Percentiles rank a stretch among this genome's conserved stretches.
Conservation (phyloP, 805 yeast genomes). For the Nakazawaea holstii region DNA sequence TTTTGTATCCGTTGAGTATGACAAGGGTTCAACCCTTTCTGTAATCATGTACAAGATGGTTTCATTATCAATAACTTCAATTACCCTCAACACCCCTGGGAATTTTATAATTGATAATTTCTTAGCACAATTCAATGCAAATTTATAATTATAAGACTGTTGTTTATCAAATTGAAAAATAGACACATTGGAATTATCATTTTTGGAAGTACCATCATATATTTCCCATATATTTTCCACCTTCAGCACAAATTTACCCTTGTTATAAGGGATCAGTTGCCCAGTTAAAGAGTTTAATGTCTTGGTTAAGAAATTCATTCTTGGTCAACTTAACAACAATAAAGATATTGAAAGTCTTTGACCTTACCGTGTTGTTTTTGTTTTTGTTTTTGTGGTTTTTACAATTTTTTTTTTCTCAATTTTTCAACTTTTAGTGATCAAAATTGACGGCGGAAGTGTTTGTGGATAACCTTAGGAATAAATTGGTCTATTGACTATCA, state of each 20-base stretch:
- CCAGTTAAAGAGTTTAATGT: conserved; percentile 57
- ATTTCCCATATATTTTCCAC: conserved; percentile 54
- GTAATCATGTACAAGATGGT: conserved; percentile 53
- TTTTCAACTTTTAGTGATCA: no score
- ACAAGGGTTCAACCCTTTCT: conserved; percentile 58
- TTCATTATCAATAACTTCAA: conserved; percentile 65
- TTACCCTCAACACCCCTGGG: conserved; percentile 61
- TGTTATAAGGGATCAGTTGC: conserved; percentile 49
- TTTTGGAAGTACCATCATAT: conserved; percentile 50
- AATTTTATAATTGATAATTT: conserved; percentile 53
- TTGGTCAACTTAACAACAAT: not conserved
- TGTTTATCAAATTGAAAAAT: conserved; percentile 59
- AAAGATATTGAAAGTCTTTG: not conserved
- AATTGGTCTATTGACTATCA: no score
- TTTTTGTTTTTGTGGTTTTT: not conserved
- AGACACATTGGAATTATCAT: conserved; percentile 48
- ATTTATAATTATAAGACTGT: conserved; percentile 24
- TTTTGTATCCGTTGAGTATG: conserved; percentile 23
- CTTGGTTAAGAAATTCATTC: conserved; percentile 66
- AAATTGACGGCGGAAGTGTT: no score
- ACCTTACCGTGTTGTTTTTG: not conserved
- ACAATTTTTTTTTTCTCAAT: not conserved
- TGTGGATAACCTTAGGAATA: no score
- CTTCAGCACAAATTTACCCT: conserved; percentile 30
- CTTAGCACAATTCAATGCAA: conserved; percentile 39